Evolutionary conservation across 225 moss, liverwort and hornwort species (phyloP).

Genomic region (Marchantia paleacea): DNA sequence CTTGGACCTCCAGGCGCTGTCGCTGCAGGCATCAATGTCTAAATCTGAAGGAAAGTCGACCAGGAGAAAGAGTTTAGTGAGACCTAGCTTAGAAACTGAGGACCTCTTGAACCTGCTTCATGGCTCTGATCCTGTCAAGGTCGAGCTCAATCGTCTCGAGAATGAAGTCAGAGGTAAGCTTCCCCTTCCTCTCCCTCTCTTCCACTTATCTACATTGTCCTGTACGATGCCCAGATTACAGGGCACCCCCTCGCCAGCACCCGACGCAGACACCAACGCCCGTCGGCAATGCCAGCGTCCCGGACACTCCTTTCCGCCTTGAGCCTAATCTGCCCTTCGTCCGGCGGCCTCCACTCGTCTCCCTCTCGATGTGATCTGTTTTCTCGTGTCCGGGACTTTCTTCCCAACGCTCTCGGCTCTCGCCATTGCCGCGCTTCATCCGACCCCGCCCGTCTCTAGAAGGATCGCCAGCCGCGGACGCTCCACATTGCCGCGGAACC

Average conservation of each 20-base stretch:
- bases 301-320: neutral
- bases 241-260: neutral
- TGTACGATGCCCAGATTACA: slow-evolving; percentile 18
- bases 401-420: neutral
- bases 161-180: slow-evolving; percentile 95
- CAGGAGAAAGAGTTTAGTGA: slow-evolving; percentile 66
- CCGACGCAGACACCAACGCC: neutral
- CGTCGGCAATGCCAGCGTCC: neutral
- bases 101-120: slow-evolving; percentile 90
- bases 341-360: neutral
- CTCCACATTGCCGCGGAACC: neutral
- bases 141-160: slow-evolving; percentile 96
- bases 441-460: too few relatives aligned
- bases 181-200: neutral
- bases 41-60: slow-evolving; percentile 70
- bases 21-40: slow-evolving; percentile 34
- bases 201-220: slow-evolving; percentile 19
- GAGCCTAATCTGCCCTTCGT: neutral
- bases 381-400: neutral
- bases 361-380: slow-evolving; percentile 9
- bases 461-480: neutral
- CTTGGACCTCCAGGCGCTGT: slow-evolving; percentile 46
- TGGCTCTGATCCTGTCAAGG: slow-evolving; percentile 98
- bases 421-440: neutral
- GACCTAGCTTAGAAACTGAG: slow-evolving; percentile 66